Evolutionary conservation across 345 rosid genomes (phyloP).

Genomic region (Theobroma cacao): DNA sequence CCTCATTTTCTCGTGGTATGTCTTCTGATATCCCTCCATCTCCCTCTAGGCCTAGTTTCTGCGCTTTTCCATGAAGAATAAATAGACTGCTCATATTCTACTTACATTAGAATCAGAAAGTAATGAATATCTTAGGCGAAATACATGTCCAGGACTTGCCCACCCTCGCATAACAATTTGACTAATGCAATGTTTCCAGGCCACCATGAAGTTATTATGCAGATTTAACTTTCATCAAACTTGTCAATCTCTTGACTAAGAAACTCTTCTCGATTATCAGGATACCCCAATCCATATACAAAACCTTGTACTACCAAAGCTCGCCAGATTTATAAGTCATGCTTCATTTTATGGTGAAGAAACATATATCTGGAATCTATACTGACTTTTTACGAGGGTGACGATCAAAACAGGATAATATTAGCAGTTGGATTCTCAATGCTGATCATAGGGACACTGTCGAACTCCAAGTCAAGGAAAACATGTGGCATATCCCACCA

Average conservation of each 20-base stretch:
- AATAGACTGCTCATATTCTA: not conserved
- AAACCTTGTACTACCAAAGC: no score
- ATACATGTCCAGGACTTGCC: not conserved
- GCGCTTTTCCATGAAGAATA: not conserved
- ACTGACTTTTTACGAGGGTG: not conserved
- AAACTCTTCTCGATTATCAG: not conserved
- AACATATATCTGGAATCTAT: not conserved
- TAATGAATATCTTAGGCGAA: no score
- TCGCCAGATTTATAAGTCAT: not conserved
- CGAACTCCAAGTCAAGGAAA: conserved; percentile 68
- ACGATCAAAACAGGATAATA: conserved; percentile 47
- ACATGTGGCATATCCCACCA: conserved; percentile 60
- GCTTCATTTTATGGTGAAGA: not conserved
- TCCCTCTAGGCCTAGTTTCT: not conserved
- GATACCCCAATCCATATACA: not conserved
- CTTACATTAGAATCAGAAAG: not conserved
- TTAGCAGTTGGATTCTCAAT: conserved; percentile 66
- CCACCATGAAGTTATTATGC: not conserved
- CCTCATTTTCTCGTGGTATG: conserved; percentile 78
- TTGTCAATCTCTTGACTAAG: not conserved
- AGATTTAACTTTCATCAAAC: no score
- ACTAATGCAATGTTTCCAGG: not conserved
- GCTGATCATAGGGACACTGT: conserved; percentile 63
- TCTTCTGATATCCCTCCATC: not conserved
- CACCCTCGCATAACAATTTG: not conserved